A percentile compares a stretch with the other conserved stretches of the same genome.
These are phyloP conservation scores for Ascochyta viciae-villosae DNA, from an alignment of 2,329 filamentous ascomycete species.

Conservation along the genomic window DNA sequence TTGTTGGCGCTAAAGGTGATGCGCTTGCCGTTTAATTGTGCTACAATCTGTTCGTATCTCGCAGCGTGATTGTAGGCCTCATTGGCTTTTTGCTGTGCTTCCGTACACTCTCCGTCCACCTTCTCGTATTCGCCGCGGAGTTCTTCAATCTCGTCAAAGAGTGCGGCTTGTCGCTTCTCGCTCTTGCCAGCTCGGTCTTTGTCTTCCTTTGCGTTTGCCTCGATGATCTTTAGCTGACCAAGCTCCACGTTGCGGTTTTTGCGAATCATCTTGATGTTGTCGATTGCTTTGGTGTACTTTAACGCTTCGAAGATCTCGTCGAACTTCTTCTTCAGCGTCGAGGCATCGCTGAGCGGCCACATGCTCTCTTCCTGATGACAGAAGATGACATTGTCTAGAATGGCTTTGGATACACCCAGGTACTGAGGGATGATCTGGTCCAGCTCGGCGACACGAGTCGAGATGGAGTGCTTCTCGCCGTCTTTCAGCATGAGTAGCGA, in stretches of 20 bases:
- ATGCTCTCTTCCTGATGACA: conserved; percentile 98
- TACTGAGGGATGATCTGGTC: conserved; percentile 84
- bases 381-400: conserved; percentile 95
- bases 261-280: conserved; percentile 85
- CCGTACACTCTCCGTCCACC: conserved; percentile 42
- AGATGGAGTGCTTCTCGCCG: conserved; percentile 80
- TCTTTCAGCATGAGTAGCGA: conserved; percentile 77
- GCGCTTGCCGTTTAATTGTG: conserved; percentile 76
- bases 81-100: conserved; percentile 59
- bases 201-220: conserved; percentile 78
- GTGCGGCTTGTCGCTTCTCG: conserved; percentile 58
- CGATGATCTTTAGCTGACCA: conserved; percentile 73
- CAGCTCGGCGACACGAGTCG: conserved; percentile 80
- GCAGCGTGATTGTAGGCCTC: conserved; percentile 76
- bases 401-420: conserved; percentile 86
- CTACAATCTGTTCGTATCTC: conserved; percentile 76
- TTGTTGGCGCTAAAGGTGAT: conserved; percentile 75
- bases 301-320: conserved; percentile 97
- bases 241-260: conserved; percentile 85
- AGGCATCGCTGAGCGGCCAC: conserved; percentile 93
- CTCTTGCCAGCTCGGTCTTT: conserved; percentile 81
- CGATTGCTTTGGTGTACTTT: conserved; percentile 97
- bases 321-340: conserved; percentile 87
- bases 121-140: conserved; percentile 34
- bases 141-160: conserved; percentile 72